Evolutionary conservation across 495 filamentous ascomycete species (phyloP), one percentile per base, ranked within the genome.

Genomic region (Aspergillus mulundensis): DNA sequence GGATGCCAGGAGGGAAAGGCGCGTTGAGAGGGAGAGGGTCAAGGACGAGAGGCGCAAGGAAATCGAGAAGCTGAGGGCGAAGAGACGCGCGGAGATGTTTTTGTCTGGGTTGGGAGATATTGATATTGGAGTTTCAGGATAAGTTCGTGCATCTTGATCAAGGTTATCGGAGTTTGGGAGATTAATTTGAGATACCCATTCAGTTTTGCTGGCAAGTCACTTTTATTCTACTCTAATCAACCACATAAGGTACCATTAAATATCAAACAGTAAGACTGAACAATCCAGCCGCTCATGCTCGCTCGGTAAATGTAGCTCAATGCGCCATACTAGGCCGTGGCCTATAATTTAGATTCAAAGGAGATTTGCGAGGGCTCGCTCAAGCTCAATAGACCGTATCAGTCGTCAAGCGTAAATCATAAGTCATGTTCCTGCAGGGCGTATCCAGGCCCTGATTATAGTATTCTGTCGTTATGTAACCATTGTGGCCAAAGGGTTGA

Each of bases 31-130:
- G 65, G 73, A 72, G 60, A 69, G 64, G 61, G 68, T 79, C 49
- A 59, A 79, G 25, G 80, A 85, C 60, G 77, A 81, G 67, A 69
- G 85, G 61, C 80, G 75, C 59, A 77, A 66, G 65, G 76, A 77
- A 65, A 79, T 89, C 54, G 78, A 75, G 12, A 80, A 83, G 71
- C 82, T 84, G 75, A 67, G 80, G 54, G 76, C 73, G 5, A 79
- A 71, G 61, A 77, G 64, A 43, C 72, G 86, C 72, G 83, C 91
- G 20, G 89, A 93, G 56, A 78, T 66, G 57, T 92, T 95, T 70
- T 68, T 94, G 62, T 80, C 82, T 15, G 82, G 78, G 6, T 48
- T 70, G 50, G 63, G 59, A 7, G 59, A 66, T 47, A 45, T 60
- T 21, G 56, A 66, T 47, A 53, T 60, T 14, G 56, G 54, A 11